Evolutionary conservation across 768 basidiomycete species (phyloP).

Genomic region (Phaeotremella fagi): DNA sequence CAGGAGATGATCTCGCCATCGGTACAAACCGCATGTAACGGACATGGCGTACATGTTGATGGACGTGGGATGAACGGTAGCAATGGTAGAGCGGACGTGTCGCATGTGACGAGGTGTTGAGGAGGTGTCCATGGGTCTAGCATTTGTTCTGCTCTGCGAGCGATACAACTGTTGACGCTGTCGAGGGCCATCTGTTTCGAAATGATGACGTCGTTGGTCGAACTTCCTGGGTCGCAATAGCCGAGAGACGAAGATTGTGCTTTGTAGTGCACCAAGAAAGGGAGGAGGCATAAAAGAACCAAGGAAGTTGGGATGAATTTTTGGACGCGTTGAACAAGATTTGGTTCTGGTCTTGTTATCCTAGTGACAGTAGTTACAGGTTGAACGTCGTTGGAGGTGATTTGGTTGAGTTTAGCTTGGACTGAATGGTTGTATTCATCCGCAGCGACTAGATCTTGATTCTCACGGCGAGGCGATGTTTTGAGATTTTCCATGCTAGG

Average conservation of each 20-base stretch:
- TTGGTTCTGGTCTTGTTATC: slow-evolving; percentile 2
- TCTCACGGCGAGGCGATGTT: slow-evolving; percentile 20
- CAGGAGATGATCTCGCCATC: slow-evolving; percentile 44
- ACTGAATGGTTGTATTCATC: slow-evolving; percentile 31
- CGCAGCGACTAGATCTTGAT: slow-evolving; percentile 22
- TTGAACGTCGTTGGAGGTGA: slow-evolving; percentile 12
- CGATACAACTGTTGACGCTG: slow-evolving; percentile 27
- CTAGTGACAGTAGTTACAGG: not conserved
- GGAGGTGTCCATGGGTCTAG: slow-evolving; percentile 12
- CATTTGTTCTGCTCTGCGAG: slow-evolving; percentile 18
- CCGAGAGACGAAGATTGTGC: slow-evolving; percentile 39
- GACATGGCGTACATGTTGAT: slow-evolving; percentile 48
- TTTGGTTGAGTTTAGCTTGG: slow-evolving; percentile 23
- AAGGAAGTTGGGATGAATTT: slow-evolving; percentile 26
- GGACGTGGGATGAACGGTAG: slow-evolving; percentile 40
- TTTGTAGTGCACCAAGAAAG: slow-evolving; percentile 32
- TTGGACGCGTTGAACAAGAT: slow-evolving; percentile 16
- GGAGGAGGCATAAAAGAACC: slow-evolving; percentile 29
- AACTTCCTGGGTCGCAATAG: slow-evolving; percentile 47
- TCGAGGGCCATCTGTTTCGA: slow-evolving; percentile 22
- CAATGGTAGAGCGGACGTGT: slow-evolving; percentile 40
- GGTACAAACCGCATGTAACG: slow-evolving; percentile 47
- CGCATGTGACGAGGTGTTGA: slow-evolving; percentile 25
- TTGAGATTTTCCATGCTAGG: slow-evolving; percentile 31
- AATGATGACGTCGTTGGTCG: slow-evolving; percentile 38